A percentile compares a stretch with the other conserved stretches of the same genome.
Conservation (phyloP, 305 asterid genomes). For the Nicotiana rustica region DNA sequence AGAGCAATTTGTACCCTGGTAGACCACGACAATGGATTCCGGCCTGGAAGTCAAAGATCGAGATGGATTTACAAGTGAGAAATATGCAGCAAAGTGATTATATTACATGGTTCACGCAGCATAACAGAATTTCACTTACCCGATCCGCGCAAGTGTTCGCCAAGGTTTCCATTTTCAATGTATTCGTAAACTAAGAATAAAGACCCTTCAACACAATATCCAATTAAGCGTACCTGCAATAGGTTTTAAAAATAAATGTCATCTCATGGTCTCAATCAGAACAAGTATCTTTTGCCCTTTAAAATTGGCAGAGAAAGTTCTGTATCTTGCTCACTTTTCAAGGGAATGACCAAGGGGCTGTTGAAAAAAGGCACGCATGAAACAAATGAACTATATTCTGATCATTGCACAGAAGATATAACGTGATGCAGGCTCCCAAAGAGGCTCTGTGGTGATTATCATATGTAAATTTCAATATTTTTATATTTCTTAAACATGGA, state of each 20-base stretch:
- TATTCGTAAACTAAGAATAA: slow-evolving; percentile 82
- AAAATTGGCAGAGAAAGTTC: slow-evolving; percentile 5
- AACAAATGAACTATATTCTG: neutral
- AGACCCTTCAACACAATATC: slow-evolving; percentile 81
- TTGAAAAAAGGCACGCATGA: neutral
- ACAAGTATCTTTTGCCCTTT: neutral
- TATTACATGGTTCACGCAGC: neutral
- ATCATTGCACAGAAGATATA: neutral
- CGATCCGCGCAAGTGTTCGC: slow-evolving; percentile 79
- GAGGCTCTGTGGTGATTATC: neutral
- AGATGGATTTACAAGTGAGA: slow-evolving; percentile 29
- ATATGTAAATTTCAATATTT: neutral
- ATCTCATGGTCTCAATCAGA: slow-evolving; percentile 5
- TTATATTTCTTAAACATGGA: neutral
- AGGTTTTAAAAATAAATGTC: neutral
- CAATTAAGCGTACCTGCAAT: slow-evolving; percentile 81
- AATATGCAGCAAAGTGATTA: slow-evolving; percentile 20
- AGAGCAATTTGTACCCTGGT: slow-evolving; percentile 86
- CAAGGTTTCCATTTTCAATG: slow-evolving; percentile 88
- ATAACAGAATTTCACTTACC: slow-evolving; percentile 46
- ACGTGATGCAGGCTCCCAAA: neutral
- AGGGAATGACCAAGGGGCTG: neutral
- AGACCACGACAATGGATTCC: slow-evolving; percentile 71
- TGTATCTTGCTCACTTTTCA: slow-evolving; percentile 4
- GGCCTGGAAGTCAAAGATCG: slow-evolving; percentile 42